phyloP scores from a whole-genome alignment of 371 early-diverging fungal species.

The Thermomucor indicae-seudaticae region DNA sequence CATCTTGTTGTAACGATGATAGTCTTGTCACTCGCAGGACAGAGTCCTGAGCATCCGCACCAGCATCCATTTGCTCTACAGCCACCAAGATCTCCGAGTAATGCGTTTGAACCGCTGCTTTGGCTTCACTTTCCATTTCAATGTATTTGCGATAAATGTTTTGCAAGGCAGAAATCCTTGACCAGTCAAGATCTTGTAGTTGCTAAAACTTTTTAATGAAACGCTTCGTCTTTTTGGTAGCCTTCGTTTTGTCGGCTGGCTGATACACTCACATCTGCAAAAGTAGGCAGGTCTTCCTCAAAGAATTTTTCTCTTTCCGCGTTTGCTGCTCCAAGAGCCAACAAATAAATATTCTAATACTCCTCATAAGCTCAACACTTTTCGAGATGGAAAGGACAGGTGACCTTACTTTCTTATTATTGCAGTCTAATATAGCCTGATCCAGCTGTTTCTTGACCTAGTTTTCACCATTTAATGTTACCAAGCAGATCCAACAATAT shows the following conservation, averaged over 20 bases:
- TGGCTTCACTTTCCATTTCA: constrained; percentile 38
- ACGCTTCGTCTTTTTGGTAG: no score
- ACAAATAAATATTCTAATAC: constrained; percentile 60
- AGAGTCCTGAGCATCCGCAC: constrained; percentile 55
- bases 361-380: neutral
- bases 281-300: constrained; percentile 53
- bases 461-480: neutral
- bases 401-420: constrained; percentile 63
- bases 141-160: constrained; percentile 45
- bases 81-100: constrained; percentile 27
- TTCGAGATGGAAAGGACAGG: neutral
- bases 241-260: no score
- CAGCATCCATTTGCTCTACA: constrained; percentile 43
- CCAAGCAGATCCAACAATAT: no score
- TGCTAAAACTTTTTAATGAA: no score
- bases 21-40: neutral
- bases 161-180: constrained; percentile 47
- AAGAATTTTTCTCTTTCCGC: constrained; percentile 57
- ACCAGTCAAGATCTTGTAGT: constrained; percentile 54
- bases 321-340: constrained; percentile 58
- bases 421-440: constrained; percentile 68
- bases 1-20: neutral
- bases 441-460: constrained; percentile 53
- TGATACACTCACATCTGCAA: constrained; percentile 59
- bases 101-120: constrained; percentile 32